These are phyloP conservation scores for Strobilomyces echinocephalus DNA, from an alignment of 768 basidiomycete genomes.

Conservation along the genomic window DNA sequence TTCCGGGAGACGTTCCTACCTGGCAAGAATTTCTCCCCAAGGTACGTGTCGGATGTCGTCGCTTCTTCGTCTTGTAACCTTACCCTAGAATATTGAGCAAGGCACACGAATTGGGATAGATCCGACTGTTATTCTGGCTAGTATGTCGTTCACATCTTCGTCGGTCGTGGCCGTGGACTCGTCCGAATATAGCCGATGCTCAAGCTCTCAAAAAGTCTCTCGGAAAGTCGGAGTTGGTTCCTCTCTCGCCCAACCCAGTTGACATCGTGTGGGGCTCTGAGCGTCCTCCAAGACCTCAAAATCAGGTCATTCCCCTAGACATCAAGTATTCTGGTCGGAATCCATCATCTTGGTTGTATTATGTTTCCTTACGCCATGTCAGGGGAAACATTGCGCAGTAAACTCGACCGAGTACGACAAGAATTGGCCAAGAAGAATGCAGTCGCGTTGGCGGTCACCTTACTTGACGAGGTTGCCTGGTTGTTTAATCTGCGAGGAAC, in stretches of 20 bases:
- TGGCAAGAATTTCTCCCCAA: constrained; percentile 86
- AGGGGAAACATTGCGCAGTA: constrained; percentile 62
- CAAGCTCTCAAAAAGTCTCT: constrained; percentile 57
- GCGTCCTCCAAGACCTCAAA: constrained; percentile 64
- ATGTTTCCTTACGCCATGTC: background rate
- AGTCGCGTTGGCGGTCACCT: constrained; percentile 70
- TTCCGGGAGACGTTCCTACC: constrained; percentile 65
- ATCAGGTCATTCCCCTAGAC: constrained; percentile 62
- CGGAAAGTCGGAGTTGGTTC: constrained; percentile 57
- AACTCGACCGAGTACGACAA: constrained; percentile 62
- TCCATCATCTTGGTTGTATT: background rate
- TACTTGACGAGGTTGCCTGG: constrained; percentile 95
- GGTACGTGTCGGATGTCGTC: constrained; percentile 32
- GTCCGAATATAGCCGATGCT: constrained; percentile 51
- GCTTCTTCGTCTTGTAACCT: background rate
- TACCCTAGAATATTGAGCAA: constrained; percentile 51
- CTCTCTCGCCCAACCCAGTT: constrained; percentile 68
- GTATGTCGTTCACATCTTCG: constrained; percentile 34
- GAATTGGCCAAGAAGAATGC: constrained; percentile 55
- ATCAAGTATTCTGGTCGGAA: constrained; percentile 66
- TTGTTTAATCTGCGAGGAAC: constrained; percentile 87
- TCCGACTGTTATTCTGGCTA: constrained; percentile 64
- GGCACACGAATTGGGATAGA: constrained; percentile 77
- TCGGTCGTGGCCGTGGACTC: constrained; percentile 1
- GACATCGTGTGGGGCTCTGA: constrained; percentile 70